These are phyloP conservation scores for Ophiostoma novo-ulmi DNA, from an alignment of 2,329 filamentous ascomycete genomes.

Conservation along the genomic window DNA sequence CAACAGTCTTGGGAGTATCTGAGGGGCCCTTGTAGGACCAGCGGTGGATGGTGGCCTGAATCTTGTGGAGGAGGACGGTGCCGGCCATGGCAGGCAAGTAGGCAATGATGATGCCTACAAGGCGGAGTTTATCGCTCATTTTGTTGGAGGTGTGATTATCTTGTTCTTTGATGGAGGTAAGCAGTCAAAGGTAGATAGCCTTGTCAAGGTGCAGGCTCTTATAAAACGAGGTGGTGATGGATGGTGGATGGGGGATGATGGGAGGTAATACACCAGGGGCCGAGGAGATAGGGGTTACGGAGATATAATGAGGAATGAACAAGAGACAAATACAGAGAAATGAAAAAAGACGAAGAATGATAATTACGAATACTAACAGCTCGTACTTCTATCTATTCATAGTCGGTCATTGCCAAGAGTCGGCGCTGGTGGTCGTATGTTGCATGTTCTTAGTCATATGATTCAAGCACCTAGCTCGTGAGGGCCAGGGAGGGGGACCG, in stretches of 20 bases:
- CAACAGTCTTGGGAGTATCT: constrained; percentile 41
- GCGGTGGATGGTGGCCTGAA: constrained; percentile 21
- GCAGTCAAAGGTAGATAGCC: neutral
- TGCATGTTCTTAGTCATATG: neutral
- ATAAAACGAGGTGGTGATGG: neutral
- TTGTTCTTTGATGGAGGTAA: neutral
- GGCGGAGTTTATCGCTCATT: constrained; percentile 23
- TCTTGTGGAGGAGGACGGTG: constrained; percentile 1
- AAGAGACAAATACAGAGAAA: neutral
- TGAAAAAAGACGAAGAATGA: neutral
- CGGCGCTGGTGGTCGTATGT: no score
- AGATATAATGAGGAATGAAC: neutral
- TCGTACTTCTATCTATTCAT: neutral
- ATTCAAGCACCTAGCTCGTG: neutral
- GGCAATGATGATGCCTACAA: constrained; percentile 15
- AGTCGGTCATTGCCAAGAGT: neutral
- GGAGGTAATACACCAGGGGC: neutral
- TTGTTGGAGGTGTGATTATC: neutral
- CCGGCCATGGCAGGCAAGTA: constrained; percentile 11
- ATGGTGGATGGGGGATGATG: neutral
- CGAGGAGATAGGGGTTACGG: neutral
- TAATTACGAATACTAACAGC: neutral
- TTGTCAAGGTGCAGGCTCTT: neutral
- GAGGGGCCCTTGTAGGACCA: constrained; percentile 24
- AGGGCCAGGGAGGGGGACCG: neutral